A percentile compares a stretch with the other conserved stretches of the same genome.
Evolutionary conservation across 2,329 filamentous ascomycete species (phyloP).

Genomic region (Alternaria dauci): DNA sequence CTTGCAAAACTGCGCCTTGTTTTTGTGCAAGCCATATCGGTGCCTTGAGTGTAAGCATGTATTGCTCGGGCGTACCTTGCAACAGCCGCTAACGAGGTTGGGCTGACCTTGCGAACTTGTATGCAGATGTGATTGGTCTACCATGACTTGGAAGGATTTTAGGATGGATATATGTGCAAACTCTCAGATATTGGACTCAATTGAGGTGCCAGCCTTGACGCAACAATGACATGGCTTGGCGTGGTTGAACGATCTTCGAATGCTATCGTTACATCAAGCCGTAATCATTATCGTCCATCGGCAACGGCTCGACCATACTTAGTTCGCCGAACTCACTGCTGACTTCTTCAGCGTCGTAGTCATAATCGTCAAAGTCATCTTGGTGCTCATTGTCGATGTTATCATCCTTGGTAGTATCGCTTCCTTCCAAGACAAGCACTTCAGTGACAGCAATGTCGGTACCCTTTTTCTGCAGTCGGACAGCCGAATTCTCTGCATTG

Average conservation of each 20-base stretch:
- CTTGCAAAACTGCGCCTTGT: neutral
- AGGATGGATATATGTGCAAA: neutral
- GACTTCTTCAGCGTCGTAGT: slow-evolving; percentile 27
- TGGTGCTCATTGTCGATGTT: neutral
- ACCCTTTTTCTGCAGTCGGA: slow-evolving; percentile 5
- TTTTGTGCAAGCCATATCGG: neutral
- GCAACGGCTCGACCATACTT: slow-evolving; percentile 38
- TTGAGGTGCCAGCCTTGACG: neutral
- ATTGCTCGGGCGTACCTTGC: neutral
- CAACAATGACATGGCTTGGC: neutral
- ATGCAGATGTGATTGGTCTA: neutral
- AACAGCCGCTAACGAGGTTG: neutral
- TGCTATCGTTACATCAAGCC: slow-evolving; percentile 29
- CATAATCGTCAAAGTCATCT: slow-evolving; percentile 7
- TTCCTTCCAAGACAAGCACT: slow-evolving; percentile 2
- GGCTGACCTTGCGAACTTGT: neutral
- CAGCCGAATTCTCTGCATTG: neutral
- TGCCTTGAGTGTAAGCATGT: neutral
- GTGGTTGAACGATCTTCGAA: neutral
- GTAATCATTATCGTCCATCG: slow-evolving; percentile 37
- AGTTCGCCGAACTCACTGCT: slow-evolving; percentile 40
- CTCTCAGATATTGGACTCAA: neutral
- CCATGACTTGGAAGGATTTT: neutral
- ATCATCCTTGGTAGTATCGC: slow-evolving; percentile 6
- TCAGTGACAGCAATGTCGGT: slow-evolving; percentile 22